Evolutionary conservation across 2,329 filamentous ascomycete genomes (phyloP), one percentile per base, ranked within the genome.

Genomic region (Mariannaea sp.): DNA sequence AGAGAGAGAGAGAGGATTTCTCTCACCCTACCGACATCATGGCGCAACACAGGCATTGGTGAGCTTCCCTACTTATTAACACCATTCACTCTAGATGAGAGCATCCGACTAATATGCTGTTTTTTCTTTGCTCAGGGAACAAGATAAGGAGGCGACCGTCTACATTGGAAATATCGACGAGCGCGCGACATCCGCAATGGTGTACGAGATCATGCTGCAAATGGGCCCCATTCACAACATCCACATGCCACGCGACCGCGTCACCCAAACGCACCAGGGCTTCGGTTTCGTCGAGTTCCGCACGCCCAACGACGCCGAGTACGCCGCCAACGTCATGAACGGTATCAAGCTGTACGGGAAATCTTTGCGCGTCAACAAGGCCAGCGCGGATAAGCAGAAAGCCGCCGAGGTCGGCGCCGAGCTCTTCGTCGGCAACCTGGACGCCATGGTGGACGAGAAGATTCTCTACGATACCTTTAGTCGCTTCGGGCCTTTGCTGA

Each of bases 201-300:
- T 99, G 63, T 97, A 94, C 87, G 94, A 99, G 79, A 82, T 99
- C 67, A 97, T 97, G 92, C 86, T 97, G 50, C 94, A 99, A 78
- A 92, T 92, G 71, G 94, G 94, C 49, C 92, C 93, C 65, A 95
- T 99, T 67, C 90, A 96, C 70, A 97, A 97, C 75, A 93, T 99
- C 59, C 94, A 99, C 76, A 86, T 99, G 70, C 94, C 94, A 50
- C 96, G 97, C 80, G 94, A 99, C 74, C 90, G 94, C 72, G 94
- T 99, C 65, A 97, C 94, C 40, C 92, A 97, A 70, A 88, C 87
- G 52, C 94, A 99, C 73, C 94, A 97, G 75, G 94, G 94, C 65
- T 99, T 97, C 79, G 94, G 94, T 66, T 99, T 99, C 75, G 94
- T 99, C 74, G 94, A 99, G 75, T 99, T 97, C 74, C 93, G 92